Percentiles rank a stretch among this genome's conserved stretches.
phyloP scores from a whole-genome alignment of 352 stramenopile genomes.

The Phytophthora constricta region DNA sequence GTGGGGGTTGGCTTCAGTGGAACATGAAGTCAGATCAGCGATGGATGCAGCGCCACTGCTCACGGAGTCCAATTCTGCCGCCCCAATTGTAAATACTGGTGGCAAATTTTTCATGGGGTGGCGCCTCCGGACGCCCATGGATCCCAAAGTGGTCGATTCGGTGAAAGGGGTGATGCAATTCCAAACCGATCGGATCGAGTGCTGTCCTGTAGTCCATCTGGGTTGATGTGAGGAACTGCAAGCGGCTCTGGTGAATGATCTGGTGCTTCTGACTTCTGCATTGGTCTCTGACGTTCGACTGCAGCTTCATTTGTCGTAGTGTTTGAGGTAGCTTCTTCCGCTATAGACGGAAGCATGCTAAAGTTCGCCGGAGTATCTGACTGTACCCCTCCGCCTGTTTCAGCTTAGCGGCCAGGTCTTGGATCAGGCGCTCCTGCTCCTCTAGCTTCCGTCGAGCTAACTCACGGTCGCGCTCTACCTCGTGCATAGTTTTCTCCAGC shows the following conservation, averaged over 20 bases:
- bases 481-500: slow-evolving; percentile 55
- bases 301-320: background rate
- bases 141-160: background rate
- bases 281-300: background rate
- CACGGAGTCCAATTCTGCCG: background rate
- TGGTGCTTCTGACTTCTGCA: background rate
- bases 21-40: too few species aligned
- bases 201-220: background rate
- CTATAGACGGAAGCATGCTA: background rate
- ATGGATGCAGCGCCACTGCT: slow-evolving; percentile 3
- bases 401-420: slow-evolving; percentile 44
- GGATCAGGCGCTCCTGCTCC: slow-evolving; percentile 56
- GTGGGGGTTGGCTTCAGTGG: too few species aligned
- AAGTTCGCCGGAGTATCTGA: background rate
- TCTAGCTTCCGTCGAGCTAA: slow-evolving; percentile 38
- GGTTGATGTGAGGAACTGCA: background rate
- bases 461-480: slow-evolving; percentile 45
- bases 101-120: background rate
- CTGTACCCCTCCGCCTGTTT: slow-evolving; percentile 34
- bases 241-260: background rate
- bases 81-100: background rate
- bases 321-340: background rate
- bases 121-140: background rate
- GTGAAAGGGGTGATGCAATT: background rate
- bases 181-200: background rate